A percentile compares a stretch with the other conserved stretches of the same genome.
phyloP scores from a whole-genome alignment of 148 eudicot genomes.

The Polygonum aviculare region DNA sequence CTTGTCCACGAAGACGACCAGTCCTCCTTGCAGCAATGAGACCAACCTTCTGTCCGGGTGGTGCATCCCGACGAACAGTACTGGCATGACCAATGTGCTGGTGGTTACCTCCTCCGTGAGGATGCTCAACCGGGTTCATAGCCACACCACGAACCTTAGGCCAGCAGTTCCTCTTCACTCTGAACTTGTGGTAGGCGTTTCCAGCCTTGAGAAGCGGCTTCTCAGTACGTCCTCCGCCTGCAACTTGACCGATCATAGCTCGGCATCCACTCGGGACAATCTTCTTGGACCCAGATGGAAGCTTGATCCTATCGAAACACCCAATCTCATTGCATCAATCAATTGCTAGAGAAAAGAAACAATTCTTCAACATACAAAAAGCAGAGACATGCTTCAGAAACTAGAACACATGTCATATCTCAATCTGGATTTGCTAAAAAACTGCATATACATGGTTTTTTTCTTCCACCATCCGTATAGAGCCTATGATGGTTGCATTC shows the following conservation, averaged over 20 bases:
- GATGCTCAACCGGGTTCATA: constrained; percentile 47
- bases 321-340: background rate
- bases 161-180: constrained; percentile 41
- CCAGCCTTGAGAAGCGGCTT: constrained; percentile 38
- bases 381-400: too few species aligned
- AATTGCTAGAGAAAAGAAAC: background rate
- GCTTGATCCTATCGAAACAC: constrained; percentile 20
- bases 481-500: background rate
- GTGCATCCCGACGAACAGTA: constrained; percentile 27
- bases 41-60: constrained; percentile 39
- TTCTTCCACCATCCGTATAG: background rate
- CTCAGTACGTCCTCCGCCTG: constrained; percentile 46
- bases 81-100: constrained; percentile 27
- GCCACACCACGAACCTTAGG: constrained; percentile 50
- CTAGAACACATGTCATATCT: too few species aligned
- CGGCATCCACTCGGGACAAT: constrained; percentile 38
- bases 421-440: too few species aligned
- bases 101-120: constrained; percentile 48
- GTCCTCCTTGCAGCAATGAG: constrained; percentile 41
- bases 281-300: constrained; percentile 40
- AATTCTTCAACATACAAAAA: too few species aligned
- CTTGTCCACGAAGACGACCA: constrained; percentile 23
- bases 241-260: constrained; percentile 39
- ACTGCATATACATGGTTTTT: too few species aligned
- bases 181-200: constrained; percentile 39